Conservation (phyloP, 2,329 filamentous ascomycete species). For the Colletotrichum siamense region DNA sequence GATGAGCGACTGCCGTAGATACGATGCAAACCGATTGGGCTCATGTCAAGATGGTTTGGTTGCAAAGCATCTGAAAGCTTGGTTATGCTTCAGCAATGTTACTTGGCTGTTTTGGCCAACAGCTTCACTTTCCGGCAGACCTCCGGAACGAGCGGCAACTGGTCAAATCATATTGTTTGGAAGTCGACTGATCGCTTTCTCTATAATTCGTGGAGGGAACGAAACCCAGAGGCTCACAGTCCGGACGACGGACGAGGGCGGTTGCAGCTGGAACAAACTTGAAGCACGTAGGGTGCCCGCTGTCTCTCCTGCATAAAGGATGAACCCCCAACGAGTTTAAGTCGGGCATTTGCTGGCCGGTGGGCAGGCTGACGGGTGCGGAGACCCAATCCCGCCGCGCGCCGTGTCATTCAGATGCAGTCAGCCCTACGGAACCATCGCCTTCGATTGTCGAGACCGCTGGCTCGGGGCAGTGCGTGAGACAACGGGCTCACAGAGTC, state of each 20-base stretch:
- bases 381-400: constrained; percentile 6
- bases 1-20: not conserved
- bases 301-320: constrained; percentile 10
- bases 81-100: not conserved
- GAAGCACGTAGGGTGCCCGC: constrained; percentile 2
- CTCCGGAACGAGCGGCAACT: not conserved
- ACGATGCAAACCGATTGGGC: not conserved
- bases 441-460: not conserved
- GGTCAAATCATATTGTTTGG: not conserved
- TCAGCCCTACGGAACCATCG: constrained; percentile 8
- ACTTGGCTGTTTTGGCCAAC: not conserved
- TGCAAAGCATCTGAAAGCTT: not conserved
- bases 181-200: not conserved
- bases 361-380: not conserved
- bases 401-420: not conserved
- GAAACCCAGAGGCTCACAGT: not conserved
- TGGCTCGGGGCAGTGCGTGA: not conserved
- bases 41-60: not conserved
- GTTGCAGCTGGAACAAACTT: constrained; percentile 11
- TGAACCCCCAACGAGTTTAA: not conserved
- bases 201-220: not conserved
- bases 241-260: not conserved
- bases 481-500: not conserved
- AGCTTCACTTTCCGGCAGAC: not conserved
- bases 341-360: not conserved